Percentiles rank a stretch among this genome's conserved stretches.
Evolutionary conservation across 768 basidiomycete species (phyloP).

Genomic region (Holtermannia corniformis): DNA sequence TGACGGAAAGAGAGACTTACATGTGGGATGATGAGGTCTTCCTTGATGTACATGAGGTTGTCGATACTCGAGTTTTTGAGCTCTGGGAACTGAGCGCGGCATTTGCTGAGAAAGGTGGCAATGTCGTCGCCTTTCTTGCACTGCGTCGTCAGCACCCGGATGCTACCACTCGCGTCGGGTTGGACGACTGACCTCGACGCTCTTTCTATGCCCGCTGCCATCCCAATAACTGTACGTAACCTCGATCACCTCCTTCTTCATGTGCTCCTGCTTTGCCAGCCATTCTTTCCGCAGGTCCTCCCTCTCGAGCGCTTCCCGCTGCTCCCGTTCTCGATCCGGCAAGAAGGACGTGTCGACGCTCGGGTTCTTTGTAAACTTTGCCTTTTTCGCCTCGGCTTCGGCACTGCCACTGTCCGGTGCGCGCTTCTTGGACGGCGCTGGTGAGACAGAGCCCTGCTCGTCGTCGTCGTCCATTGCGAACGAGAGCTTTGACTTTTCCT

Average conservation of each 20-base stretch:
- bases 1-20: slow-evolving; percentile 46
- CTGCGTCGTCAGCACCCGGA: slow-evolving; percentile 44
- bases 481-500: slow-evolving; percentile 75
- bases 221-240: slow-evolving; percentile 97
- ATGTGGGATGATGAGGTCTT: slow-evolving; percentile 95
- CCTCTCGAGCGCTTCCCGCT: slow-evolving; percentile 75
- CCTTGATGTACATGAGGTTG: slow-evolving; percentile 99
- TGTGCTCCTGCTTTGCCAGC: slow-evolving; percentile 61
- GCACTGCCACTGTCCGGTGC: slow-evolving; percentile 39
- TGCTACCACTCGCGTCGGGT: neutral
- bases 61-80: slow-evolving; percentile 81
- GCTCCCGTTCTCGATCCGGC: slow-evolving; percentile 94
- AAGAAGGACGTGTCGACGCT: slow-evolving; percentile 95
- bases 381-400: slow-evolving; percentile 49
- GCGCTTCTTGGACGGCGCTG: neutral
- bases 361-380: slow-evolving; percentile 87
- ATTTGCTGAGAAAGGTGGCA: slow-evolving; percentile 79
- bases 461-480: slow-evolving; percentile 83
- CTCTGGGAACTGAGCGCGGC: slow-evolving; percentile 84
- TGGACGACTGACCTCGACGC: slow-evolving; percentile 64
- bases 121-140: slow-evolving; percentile 96
- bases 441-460: slow-evolving; percentile 21
- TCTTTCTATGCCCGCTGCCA: slow-evolving; percentile 91
- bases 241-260: slow-evolving; percentile 69
- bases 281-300: slow-evolving; percentile 85